phyloP scores from a whole-genome alignment of 2,329 filamentous ascomycete species.

The Neocucurbitaria cava region DNA sequence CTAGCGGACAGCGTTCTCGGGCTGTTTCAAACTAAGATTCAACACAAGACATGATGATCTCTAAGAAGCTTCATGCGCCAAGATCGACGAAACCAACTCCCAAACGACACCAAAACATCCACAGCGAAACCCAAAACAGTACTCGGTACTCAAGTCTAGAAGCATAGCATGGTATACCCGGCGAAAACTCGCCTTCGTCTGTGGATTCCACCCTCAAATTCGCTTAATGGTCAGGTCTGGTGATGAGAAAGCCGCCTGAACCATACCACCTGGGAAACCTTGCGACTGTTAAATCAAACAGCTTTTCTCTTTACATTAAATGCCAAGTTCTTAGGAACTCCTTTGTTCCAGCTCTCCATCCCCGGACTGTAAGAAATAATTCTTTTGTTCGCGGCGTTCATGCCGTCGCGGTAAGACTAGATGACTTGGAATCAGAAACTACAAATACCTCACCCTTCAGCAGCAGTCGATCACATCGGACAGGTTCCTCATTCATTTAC shows the following conservation, averaged over 20 bases:
- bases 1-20: constrained; percentile 6
- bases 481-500: constrained; percentile 11
- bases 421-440: constrained; percentile 6
- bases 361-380: constrained; percentile 8
- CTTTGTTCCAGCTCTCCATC: constrained; percentile 12
- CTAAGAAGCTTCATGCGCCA: constrained; percentile 35
- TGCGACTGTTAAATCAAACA: constrained; percentile 23
- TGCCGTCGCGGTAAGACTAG: constrained; percentile 9
- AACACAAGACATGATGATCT: constrained; percentile 28
- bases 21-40: constrained; percentile 16
- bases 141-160: constrained; percentile 11
- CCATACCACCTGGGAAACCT: constrained; percentile 21
- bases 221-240: constrained; percentile 5
- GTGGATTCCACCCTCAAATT: constrained; percentile 13
- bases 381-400: constrained; percentile 7
- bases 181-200: constrained; percentile 14
- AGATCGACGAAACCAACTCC: constrained; percentile 40
- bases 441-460: constrained; percentile 30
- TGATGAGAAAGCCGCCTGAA: constrained; percentile 12
- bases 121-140: constrained; percentile 35
- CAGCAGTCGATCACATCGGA: constrained; percentile 1
- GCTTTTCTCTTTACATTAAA: constrained; percentile 15
- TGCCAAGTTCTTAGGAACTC: constrained; percentile 25
- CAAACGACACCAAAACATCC: constrained; percentile 44
- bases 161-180: constrained; percentile 14